Conservation (phyloP, 2,329 filamentous ascomycete genomes). For the Botrytis squamosa region DNA sequence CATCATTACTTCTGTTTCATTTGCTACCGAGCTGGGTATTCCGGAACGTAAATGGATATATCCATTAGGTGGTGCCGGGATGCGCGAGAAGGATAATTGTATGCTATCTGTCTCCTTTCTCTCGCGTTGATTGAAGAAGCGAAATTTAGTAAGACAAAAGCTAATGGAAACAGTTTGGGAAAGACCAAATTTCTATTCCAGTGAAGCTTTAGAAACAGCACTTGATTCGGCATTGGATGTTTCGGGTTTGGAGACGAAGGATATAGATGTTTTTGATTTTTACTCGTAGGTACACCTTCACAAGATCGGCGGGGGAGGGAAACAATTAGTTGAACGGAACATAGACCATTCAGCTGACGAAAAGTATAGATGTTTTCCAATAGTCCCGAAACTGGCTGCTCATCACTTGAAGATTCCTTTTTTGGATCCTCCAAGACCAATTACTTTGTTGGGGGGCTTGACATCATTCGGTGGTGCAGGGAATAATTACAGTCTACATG, state of each 20-base stretch:
- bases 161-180: conserved; percentile 55
- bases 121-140: not conserved
- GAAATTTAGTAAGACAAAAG: not conserved
- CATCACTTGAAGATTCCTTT: conserved; percentile 56
- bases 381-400: conserved; percentile 66
- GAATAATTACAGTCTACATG: conserved; percentile 71
- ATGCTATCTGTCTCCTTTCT: conserved; percentile 28
- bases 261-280: conserved; percentile 62
- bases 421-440: conserved; percentile 46
- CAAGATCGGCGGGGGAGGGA: not conserved
- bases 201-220: conserved; percentile 56
- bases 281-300: conserved; percentile 51
- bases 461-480: conserved; percentile 69
- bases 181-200: conserved; percentile 56
- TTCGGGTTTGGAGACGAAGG: conserved; percentile 47
- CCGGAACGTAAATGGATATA: conserved; percentile 60
- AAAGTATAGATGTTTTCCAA: conserved; percentile 60
- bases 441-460: conserved; percentile 63
- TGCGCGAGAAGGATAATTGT: conserved; percentile 57
- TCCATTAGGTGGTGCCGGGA: conserved; percentile 61
- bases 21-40: conserved; percentile 55
- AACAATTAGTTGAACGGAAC: not conserved
- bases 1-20: conserved; percentile 57
- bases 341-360: conserved; percentile 8
- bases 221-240: conserved; percentile 53